phyloP scores from a whole-genome alignment of 2,329 filamentous ascomycete species.

The Huntiella omanensis region DNA sequence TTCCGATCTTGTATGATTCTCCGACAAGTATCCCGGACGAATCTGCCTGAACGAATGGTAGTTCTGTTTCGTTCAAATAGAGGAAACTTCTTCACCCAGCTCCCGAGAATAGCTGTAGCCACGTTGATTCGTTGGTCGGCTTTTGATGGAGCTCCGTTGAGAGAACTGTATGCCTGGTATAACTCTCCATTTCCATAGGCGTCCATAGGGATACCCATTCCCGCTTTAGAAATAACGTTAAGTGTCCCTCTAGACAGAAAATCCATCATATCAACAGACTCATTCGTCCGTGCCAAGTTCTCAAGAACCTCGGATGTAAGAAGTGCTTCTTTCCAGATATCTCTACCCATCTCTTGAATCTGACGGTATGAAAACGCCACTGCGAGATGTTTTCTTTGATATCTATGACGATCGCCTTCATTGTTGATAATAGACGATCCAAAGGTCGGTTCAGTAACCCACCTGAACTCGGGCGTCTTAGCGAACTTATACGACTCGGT shows the following conservation, averaged over 20 bases:
- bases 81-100: slow-evolving; percentile 43
- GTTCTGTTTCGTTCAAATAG: slow-evolving; percentile 47
- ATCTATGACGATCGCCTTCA: slow-evolving; percentile 80
- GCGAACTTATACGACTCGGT: slow-evolving; percentile 51
- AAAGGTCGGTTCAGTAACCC: slow-evolving; percentile 41
- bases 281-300: slow-evolving; percentile 13
- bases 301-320: slow-evolving; percentile 27
- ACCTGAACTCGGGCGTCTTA: slow-evolving; percentile 38
- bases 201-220: slow-evolving; percentile 52
- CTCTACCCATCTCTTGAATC: slow-evolving; percentile 64
- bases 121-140: slow-evolving; percentile 37
- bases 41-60: slow-evolving; percentile 27
- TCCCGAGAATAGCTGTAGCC: slow-evolving; percentile 41
- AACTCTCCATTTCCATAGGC: slow-evolving; percentile 44
- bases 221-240: slow-evolving; percentile 57
- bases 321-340: slow-evolving; percentile 63
- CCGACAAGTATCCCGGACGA: neutral
- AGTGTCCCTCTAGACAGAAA: slow-evolving; percentile 53
- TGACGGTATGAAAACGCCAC: slow-evolving; percentile 77
- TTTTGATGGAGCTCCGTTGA: slow-evolving; percentile 31
- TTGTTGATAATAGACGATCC: slow-evolving; percentile 58
- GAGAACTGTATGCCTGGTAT: slow-evolving; percentile 32
- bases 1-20: slow-evolving; percentile 52
- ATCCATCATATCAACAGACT: slow-evolving; percentile 34
- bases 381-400: slow-evolving; percentile 59